Evolutionary conservation across 345 rosid species (phyloP).

Genomic region (Pelargonium nanum): DNA sequence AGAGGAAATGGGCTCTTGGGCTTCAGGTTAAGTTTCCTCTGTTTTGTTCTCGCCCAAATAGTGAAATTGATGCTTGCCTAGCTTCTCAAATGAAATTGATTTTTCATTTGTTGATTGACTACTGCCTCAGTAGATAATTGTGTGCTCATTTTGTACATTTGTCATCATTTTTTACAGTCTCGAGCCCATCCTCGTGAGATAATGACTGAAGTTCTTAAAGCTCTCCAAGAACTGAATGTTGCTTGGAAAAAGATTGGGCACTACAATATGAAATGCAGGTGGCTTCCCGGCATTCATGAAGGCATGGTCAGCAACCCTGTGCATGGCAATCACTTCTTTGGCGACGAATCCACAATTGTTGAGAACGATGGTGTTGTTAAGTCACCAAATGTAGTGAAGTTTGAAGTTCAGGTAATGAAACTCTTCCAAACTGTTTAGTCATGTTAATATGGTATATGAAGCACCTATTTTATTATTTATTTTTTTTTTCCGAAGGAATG

Average conservation of each 20-base stretch:
- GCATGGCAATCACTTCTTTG: conserved; percentile 49
- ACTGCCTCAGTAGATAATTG: background rate
- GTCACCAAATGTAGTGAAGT: conserved; percentile 67
- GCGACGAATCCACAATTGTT: conserved; percentile 52
- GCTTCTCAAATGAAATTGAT: too few relatives aligned
- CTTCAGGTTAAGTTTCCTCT: conserved; percentile 58
- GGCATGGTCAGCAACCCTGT: conserved; percentile 54
- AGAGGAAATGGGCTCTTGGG: conserved; percentile 98
- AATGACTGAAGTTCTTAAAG: conserved; percentile 94
- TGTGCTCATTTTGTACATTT: background rate
- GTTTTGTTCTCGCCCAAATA: background rate
- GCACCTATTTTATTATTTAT: too few relatives aligned
- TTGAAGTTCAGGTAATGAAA: conserved; percentile 86
- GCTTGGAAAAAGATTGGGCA: conserved; percentile 98
- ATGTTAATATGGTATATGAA: background rate
- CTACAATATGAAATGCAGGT: conserved; percentile 96
- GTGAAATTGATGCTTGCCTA: too few relatives aligned
- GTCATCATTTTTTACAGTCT: conserved; percentile 39
- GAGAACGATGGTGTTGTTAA: conserved; percentile 49
- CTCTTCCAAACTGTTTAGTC: background rate
- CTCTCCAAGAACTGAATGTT: conserved; percentile 82
- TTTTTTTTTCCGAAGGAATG: too few relatives aligned
- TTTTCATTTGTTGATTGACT: background rate
- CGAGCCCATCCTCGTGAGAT: conserved; percentile 97
- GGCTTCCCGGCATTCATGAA: conserved; percentile 67